A percentile compares a stretch with the other conserved stretches of the same genome.
These are phyloP conservation scores for Salvia sclarea DNA, from an alignment of 305 asterid genomes.

Conservation along the genomic window DNA sequence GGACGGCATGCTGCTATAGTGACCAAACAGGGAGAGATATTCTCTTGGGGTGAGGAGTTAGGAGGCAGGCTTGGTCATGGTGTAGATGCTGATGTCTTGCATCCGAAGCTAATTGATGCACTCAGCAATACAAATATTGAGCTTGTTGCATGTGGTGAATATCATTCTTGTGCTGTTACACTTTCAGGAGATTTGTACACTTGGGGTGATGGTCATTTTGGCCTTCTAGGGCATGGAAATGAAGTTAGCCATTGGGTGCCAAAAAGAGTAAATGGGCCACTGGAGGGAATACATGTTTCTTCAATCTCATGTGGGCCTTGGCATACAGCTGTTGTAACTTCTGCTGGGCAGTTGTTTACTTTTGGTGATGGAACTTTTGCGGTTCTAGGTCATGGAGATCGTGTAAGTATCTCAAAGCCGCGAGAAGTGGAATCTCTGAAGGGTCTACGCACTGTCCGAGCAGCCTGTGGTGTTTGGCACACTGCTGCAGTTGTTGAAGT, in stretches of 20 bases:
- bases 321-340: slow-evolving; percentile 96
- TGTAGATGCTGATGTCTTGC: slow-evolving; percentile 80
- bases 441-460: slow-evolving; percentile 90
- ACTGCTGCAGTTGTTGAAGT: slow-evolving; percentile 97
- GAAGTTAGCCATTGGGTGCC: slow-evolving; percentile 96
- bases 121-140: slow-evolving; percentile 79
- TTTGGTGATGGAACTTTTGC: slow-evolving; percentile 94
- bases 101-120: slow-evolving; percentile 79
- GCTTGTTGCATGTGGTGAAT: slow-evolving; percentile 93
- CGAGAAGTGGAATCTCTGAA: slow-evolving; percentile 91
- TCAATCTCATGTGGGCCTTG: slow-evolving; percentile 93
- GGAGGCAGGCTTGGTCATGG: slow-evolving; percentile 82
- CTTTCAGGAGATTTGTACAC: slow-evolving; percentile 90
- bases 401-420: slow-evolving; percentile 63
- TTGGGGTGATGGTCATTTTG: slow-evolving; percentile 94
- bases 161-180: slow-evolving; percentile 88
- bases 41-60: slow-evolving; percentile 76
- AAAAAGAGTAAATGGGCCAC: slow-evolving; percentile 79
- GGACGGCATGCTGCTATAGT: slow-evolving; percentile 68
- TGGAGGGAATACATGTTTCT: slow-evolving; percentile 87
- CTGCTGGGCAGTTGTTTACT: slow-evolving; percentile 92
- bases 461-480: slow-evolving; percentile 96
- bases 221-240: slow-evolving; percentile 91
- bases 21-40: slow-evolving; percentile 75
- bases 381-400: slow-evolving; percentile 92